Percentiles rank a stretch among this genome's conserved stretches.
These are phyloP conservation scores for Malus orientalis DNA, from an alignment of 306 rosid species.

Conservation along the genomic window DNA sequence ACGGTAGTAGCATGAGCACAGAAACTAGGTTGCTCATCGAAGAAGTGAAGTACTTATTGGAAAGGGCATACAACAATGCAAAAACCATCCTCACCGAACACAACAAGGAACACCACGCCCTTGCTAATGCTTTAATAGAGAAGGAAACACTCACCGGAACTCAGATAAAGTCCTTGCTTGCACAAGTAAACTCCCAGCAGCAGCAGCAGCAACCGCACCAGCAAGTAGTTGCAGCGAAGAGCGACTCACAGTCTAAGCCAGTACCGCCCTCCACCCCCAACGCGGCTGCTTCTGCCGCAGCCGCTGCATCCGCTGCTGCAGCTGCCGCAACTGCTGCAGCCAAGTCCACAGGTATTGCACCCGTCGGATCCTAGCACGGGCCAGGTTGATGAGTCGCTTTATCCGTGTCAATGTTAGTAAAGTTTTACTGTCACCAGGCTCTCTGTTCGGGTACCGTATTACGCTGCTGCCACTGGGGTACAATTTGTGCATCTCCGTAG, in stretches of 20 bases:
- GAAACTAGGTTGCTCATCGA: conserved; percentile 89
- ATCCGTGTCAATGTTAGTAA: conserved; percentile 38
- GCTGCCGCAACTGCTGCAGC: conserved; percentile 75
- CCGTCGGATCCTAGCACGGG: conserved; percentile 52
- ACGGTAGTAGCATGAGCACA: conserved; percentile 87
- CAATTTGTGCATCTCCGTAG: conserved; percentile 12
- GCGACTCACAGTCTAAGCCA: conserved; percentile 44
- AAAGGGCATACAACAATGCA: conserved; percentile 74
- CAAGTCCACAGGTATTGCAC: conserved; percentile 62
- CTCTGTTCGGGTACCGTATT: conserved; percentile 8
- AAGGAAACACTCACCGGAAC: conserved; percentile 68
- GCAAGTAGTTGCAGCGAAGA: conserved; percentile 33
- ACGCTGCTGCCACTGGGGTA: conserved; percentile 25
- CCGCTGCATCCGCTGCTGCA: conserved; percentile 53
- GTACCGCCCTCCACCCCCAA: conserved; percentile 51
- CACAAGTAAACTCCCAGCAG: conserved; percentile 41
- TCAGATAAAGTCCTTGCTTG: conserved; percentile 61
- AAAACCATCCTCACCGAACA: conserved; percentile 71
- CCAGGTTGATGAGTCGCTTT: conserved; percentile 2
- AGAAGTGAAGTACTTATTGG: conserved; percentile 66
- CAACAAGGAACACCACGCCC: conserved; percentile 70
- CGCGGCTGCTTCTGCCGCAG: conserved; percentile 63
- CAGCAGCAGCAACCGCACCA: conserved; percentile 27
- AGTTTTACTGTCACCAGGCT: conserved; percentile 16
- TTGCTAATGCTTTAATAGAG: conserved; percentile 76